Evolutionary conservation across 306 rosid species (phyloP).

Genomic region (Hylodesmum podocarpum): DNA sequence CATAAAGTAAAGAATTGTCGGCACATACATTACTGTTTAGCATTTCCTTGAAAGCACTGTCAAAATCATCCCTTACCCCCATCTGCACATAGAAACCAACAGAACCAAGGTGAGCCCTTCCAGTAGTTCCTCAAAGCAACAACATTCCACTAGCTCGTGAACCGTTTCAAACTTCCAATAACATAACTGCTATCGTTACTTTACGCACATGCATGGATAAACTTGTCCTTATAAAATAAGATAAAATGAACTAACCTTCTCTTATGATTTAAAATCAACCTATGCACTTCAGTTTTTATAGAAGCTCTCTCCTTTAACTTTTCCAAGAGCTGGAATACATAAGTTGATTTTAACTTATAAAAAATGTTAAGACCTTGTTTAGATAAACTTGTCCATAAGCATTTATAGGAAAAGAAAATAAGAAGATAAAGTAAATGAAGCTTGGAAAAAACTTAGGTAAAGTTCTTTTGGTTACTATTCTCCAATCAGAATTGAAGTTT

Average conservation of each 20-base stretch:
- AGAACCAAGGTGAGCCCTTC: conserved; percentile 19
- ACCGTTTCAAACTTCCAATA: neutral
- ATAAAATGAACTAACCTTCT: neutral
- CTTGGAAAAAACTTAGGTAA: no score
- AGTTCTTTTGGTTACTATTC: no score
- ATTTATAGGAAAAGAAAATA: neutral
- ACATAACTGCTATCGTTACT: neutral
- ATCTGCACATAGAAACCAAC: conserved; percentile 50
- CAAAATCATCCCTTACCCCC: conserved; percentile 56
- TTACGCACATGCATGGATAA: neutral
- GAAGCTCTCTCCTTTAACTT: no score
- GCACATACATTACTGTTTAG: conserved; percentile 55
- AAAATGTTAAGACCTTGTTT: no score
- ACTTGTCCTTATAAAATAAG: neutral
- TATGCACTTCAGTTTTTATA: neutral
- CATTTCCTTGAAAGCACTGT: conserved; percentile 53
- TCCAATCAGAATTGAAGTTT: no score
- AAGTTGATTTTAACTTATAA: no score
- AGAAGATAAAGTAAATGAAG: no score
- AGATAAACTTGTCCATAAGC: neutral
- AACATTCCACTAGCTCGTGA: neutral
- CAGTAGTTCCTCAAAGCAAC: conserved; percentile 1
- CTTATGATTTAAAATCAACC: neutral
- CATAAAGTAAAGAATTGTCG: conserved; percentile 49
- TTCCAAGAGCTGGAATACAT: no score